Evolutionary conservation across 306 rosid genomes (phyloP), one percentile per base, ranked within the genome.

Genomic region (Oxytropis ochrocephala): DNA sequence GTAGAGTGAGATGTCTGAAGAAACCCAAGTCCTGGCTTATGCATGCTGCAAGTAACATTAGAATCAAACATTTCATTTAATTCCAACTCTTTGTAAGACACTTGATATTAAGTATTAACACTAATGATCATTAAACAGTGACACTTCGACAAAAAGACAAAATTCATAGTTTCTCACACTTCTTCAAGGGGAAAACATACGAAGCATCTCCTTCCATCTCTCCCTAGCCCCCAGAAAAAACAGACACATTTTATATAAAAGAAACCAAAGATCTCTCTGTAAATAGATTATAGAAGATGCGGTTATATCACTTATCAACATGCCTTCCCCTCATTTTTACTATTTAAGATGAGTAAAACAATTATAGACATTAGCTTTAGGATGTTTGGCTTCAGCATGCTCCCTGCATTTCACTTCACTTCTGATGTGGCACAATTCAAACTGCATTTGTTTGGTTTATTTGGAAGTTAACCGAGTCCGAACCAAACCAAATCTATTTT

Each of bases 231-330:
- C 64, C 61, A 70, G 56, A 79, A 68, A 68, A 13, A 74, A 59
- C 60, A 49, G 33, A 63, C 38, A 48, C 59, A 54, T 71, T 63
- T 53, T 42, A 72, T 74, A 84, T 36, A 64, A 16, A 19, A 39
- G 42, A 43, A 73, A 61, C 7, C 24, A 38, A 46, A 9, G 14
- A 62, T 63, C 41, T 64, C 17, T 78, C 17, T 78, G 66, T 43
- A 6, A 74, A 70, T 64, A 72, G 70, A 44, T 59, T 72, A 75
- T 62, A 81, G n/a, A 74, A 62, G 47, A 67, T 50, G 33, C 44
- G 42, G 63, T 59, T 55, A 50, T 64, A 42, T 35, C 8, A 56
- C 43, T 65, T 78, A 78, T 73, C 74, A 75, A 75, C n/a, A n/a
- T n/a, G n/a, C n/a, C n/a, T n/a, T n/a, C n/a, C n/a, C n/a, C n/a